Evolutionary conservation across 257 asterid species (phyloP).

Genomic region (Scutellaria galericulata): DNA sequence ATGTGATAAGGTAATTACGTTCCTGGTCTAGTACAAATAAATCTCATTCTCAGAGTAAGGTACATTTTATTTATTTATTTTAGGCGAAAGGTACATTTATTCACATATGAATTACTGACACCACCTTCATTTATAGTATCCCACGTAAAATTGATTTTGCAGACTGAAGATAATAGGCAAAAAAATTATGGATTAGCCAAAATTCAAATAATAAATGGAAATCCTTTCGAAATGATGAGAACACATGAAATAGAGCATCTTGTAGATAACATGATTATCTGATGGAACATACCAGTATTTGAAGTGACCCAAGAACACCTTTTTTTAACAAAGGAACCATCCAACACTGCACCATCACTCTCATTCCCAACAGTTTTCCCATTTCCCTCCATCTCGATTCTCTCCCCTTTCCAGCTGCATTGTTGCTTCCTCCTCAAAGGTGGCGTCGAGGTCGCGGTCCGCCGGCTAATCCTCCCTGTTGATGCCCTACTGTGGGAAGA

Average conservation of each 20-base stretch:
- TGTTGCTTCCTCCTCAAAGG: slow-evolving; percentile 53
- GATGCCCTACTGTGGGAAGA: slow-evolving; percentile 90
- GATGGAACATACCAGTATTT: slow-evolving; percentile 65
- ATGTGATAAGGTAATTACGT: background rate
- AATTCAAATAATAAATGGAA: slow-evolving; percentile 16
- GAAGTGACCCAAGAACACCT: slow-evolving; percentile 98
- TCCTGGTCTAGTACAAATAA: background rate
- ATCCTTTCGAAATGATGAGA: background rate
- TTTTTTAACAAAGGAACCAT: slow-evolving; percentile 55
- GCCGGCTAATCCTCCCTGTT: slow-evolving; percentile 67
- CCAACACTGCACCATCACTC: slow-evolving; percentile 50
- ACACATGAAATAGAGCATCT: slow-evolving; percentile 5
- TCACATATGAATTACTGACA: no score
- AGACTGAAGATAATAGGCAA: no score
- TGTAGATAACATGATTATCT: slow-evolving; percentile 17
- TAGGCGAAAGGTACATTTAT: no score
- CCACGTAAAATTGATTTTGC: no score
- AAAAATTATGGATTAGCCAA: background rate
- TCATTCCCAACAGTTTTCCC: slow-evolving; percentile 50
- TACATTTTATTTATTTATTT: no score
- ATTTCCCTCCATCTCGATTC: slow-evolving; percentile 48
- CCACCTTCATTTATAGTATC: no score
- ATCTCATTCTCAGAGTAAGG: background rate
- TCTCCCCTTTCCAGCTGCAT: slow-evolving; percentile 50
- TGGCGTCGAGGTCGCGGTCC: slow-evolving; percentile 46